Percentiles rank a stretch among this genome's conserved stretches.
Evolutionary conservation across 1,284 basidiomycete species (phyloP).

Genomic region (Sparassis latifolia): DNA sequence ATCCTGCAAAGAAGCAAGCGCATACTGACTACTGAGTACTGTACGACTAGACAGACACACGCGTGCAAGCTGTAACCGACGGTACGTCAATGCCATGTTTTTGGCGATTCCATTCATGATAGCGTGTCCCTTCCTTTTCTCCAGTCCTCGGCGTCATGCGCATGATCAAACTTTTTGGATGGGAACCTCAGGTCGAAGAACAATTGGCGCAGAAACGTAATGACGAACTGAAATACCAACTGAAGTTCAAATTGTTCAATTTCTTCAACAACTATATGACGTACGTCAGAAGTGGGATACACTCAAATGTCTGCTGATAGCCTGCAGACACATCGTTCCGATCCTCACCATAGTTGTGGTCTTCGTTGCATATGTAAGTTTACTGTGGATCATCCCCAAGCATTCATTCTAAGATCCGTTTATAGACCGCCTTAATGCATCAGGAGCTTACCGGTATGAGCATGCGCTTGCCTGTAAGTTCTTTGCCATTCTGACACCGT

Average conservation of each 20-base stretch:
- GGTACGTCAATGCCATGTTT: slow-evolving; percentile 11
- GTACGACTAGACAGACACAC: slow-evolving; percentile 32
- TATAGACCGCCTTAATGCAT: slow-evolving; percentile 32
- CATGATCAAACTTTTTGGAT: slow-evolving; percentile 52
- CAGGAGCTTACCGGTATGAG: slow-evolving; percentile 27
- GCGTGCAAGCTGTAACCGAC: slow-evolving; percentile 41
- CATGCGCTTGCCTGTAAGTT: slow-evolving; percentile 1
- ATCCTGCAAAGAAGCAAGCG: slow-evolving; percentile 12
- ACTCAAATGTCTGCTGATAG: not conserved
- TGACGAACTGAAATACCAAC: slow-evolving; percentile 45
- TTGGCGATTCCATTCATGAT: slow-evolving; percentile 20
- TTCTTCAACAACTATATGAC: slow-evolving; percentile 27
- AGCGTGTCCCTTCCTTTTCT: slow-evolving; percentile 12
- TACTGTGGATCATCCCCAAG: not conserved
- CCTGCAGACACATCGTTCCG: slow-evolving; percentile 50
- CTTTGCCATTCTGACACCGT: too few relatives aligned
- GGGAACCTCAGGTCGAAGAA: slow-evolving; percentile 41
- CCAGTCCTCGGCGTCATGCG: slow-evolving; percentile 34
- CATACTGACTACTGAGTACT: slow-evolving; percentile 22
- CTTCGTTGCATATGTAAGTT: slow-evolving; percentile 48
- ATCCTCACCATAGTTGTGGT: slow-evolving; percentile 62
- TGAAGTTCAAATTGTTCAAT: slow-evolving; percentile 33
- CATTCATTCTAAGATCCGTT: not conserved
- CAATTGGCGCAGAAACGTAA: slow-evolving; percentile 42
- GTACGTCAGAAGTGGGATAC: slow-evolving; percentile 30